These are phyloP conservation scores for Warburgia ugandensis DNA, from an alignment of 164 flowering plant species.

Conservation along the genomic window DNA sequence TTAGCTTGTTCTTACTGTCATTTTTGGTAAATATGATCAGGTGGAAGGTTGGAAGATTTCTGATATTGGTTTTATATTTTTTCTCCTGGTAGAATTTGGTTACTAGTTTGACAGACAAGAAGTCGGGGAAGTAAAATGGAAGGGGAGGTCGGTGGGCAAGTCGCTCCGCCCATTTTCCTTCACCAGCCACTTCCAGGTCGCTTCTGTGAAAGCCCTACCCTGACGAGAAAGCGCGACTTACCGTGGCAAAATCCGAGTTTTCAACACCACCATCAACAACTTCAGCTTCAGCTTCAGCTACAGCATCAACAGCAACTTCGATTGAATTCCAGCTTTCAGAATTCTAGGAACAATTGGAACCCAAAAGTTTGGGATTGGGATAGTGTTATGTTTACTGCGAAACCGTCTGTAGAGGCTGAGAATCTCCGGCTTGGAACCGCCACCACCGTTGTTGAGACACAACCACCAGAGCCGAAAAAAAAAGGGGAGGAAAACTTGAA, in stretches of 20 bases:
- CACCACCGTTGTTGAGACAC: slow-evolving; percentile 1
- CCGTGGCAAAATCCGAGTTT: slow-evolving; percentile 27
- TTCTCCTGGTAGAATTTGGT: background rate
- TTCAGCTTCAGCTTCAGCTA: slow-evolving; percentile 15
- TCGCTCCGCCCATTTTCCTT: slow-evolving; percentile 54
- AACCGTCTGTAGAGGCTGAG: slow-evolving; percentile 30
- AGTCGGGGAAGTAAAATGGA: slow-evolving; percentile 42
- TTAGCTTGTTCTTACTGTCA: no score
- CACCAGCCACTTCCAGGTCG: slow-evolving; percentile 38
- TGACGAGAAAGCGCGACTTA: slow-evolving; percentile 61
- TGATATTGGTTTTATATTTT: no score
- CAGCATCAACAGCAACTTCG: slow-evolving; percentile 18
- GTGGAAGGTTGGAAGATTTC: no score
- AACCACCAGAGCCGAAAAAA: slow-evolving; percentile 19
- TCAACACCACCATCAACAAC: slow-evolving; percentile 24
- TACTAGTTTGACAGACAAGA: slow-evolving; percentile 1
- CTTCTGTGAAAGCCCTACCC: slow-evolving; percentile 32
- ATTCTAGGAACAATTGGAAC: slow-evolving; percentile 43
- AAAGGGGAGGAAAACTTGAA: slow-evolving; percentile 9
- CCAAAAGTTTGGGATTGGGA: slow-evolving; percentile 78
- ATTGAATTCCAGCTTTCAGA: slow-evolving; percentile 15
- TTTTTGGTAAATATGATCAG: no score
- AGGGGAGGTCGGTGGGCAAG: slow-evolving; percentile 51
- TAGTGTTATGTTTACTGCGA: slow-evolving; percentile 45
- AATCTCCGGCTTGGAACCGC: slow-evolving; percentile 15